phyloP scores from a whole-genome alignment of 2,329 filamentous ascomycete genomes.

The Phyllosticta citriasiana region DNA sequence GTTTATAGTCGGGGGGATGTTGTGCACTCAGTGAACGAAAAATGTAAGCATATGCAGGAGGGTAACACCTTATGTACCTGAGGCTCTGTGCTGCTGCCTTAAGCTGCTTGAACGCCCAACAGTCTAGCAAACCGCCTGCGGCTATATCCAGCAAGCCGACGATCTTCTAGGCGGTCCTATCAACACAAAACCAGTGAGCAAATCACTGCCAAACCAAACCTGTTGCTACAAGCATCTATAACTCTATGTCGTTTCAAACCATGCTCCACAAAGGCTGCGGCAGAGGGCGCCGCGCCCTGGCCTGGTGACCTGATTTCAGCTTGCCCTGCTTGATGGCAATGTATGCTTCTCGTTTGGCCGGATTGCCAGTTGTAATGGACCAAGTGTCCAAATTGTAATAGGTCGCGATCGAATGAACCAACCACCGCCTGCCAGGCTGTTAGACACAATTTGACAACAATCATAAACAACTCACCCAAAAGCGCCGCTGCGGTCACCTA shows the following conservation, averaged over 20 bases:
- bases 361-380: slow-evolving; percentile 62
- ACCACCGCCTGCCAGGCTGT: slow-evolving; percentile 57
- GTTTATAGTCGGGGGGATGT: neutral
- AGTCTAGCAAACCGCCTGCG: neutral
- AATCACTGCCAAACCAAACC: neutral
- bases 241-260: slow-evolving; percentile 15
- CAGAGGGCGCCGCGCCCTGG: slow-evolving; percentile 15
- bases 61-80: neutral
- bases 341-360: slow-evolving; percentile 70
- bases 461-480: slow-evolving; percentile 59
- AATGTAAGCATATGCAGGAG: too few species aligned
- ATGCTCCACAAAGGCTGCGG: slow-evolving; percentile 26
- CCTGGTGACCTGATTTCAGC: slow-evolving; percentile 17
- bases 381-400: slow-evolving; percentile 87
- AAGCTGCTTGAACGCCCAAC: neutral
- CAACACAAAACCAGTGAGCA: neutral
- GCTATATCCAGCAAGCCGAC: neutral
- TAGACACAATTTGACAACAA: neutral
- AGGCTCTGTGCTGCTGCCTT: neutral
- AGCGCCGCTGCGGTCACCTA: slow-evolving; percentile 62
- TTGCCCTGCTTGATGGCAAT: slow-evolving; percentile 55
- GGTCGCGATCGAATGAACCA: slow-evolving; percentile 81
- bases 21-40: neutral
- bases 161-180: neutral
- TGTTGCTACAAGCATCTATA: neutral